A percentile compares a stretch with the other conserved stretches of the same genome.
These are phyloP conservation scores for Dovyalis caffra DNA, from an alignment of 345 rosid species.

Conservation along the genomic window DNA sequence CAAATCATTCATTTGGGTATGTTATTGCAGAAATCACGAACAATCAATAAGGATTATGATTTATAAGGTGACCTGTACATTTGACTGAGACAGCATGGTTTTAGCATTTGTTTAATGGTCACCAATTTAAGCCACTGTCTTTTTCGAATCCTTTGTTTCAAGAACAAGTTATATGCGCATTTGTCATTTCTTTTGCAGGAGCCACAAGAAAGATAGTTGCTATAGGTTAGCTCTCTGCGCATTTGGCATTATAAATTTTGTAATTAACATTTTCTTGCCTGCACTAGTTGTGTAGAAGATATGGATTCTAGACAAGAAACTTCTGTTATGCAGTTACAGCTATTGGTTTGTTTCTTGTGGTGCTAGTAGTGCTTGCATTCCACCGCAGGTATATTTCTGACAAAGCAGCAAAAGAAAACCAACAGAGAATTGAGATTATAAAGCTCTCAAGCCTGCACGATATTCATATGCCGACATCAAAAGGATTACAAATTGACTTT, in stretches of 20 bases:
- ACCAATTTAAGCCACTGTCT: too few relatives aligned
- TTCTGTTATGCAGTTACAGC: neutral
- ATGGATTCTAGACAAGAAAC: neutral
- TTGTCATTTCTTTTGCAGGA: too few relatives aligned
- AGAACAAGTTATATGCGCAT: too few relatives aligned
- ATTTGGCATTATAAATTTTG: neutral
- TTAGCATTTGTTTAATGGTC: too few relatives aligned
- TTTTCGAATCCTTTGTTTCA: too few relatives aligned
- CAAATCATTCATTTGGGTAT: too few relatives aligned
- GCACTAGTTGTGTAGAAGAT: neutral
- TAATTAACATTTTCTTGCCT: neutral
- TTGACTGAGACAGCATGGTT: too few relatives aligned
- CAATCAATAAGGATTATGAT: too few relatives aligned
- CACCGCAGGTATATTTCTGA: neutral
- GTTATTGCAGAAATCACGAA: too few relatives aligned
- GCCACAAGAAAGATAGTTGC: conserved; percentile 1
- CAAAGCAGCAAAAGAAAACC: conserved; percentile 11
- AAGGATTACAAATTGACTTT: conserved; percentile 22
- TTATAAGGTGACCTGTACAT: too few relatives aligned
- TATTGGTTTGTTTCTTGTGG: neutral
- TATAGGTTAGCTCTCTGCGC: neutral
- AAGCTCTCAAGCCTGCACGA: conserved; percentile 24
- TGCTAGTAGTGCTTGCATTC: neutral
- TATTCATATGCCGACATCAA: conserved; percentile 17
- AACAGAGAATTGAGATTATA: conserved; percentile 15